These are phyloP conservation scores for Cystobasidiaceae sp. DNA, from an alignment of 1,284 basidiomycete genomes.

Conservation along the genomic window DNA sequence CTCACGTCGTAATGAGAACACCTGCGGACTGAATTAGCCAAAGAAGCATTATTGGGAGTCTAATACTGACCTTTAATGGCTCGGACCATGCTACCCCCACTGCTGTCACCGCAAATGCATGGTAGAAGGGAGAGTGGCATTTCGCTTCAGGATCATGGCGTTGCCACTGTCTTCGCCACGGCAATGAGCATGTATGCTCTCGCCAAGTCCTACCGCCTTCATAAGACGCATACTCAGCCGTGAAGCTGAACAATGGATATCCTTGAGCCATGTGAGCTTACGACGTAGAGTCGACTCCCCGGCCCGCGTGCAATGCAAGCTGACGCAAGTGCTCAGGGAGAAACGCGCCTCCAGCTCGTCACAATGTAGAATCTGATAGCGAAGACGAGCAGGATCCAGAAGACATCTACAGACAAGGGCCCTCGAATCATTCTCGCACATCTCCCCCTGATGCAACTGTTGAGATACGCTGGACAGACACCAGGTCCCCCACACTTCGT, in stretches of 20 bases:
- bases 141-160: background rate
- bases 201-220: no score
- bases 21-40: no score
- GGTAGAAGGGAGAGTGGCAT: background rate
- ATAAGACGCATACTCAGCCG: no score
- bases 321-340: slow-evolving; percentile 6
- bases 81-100: slow-evolving; percentile 12
- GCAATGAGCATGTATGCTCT: no score
- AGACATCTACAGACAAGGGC: background rate
- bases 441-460: background rate
- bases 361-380: slow-evolving; percentile 25
- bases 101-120: background rate
- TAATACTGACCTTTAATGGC: slow-evolving; percentile 25
- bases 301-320: background rate
- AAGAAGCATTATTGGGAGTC: background rate
- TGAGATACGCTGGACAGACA: background rate
- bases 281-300: no score
- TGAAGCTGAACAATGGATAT: no score
- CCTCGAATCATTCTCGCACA: background rate
- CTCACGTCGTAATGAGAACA: slow-evolving; percentile 27
- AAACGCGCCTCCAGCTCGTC: slow-evolving; percentile 27
- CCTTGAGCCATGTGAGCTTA: slow-evolving; percentile 20
- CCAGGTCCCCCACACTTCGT: background rate
- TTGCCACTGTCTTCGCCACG: no score
- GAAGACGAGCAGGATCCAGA: slow-evolving; percentile 28